Conservation (phyloP, 2,329 filamentous ascomycete species). For the Fusarium sp. region DNA sequence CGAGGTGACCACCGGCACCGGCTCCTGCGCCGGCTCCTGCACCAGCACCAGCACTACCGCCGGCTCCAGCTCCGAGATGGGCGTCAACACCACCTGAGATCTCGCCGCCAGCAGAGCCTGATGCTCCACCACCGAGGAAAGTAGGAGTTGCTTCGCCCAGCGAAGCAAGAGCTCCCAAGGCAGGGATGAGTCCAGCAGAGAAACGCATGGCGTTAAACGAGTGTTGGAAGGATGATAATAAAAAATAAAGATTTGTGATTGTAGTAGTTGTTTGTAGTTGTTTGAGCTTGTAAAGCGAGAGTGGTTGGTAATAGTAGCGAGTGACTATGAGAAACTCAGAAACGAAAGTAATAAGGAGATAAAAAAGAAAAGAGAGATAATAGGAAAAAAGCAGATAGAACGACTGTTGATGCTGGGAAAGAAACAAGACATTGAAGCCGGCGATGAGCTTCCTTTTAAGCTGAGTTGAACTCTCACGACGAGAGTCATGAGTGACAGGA, state of each 20-base stretch:
- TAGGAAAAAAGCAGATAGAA: slow-evolving; percentile 19
- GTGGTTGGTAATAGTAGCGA: slow-evolving; percentile 3
- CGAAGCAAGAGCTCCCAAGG: slow-evolving; percentile 33
- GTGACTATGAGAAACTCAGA: neutral
- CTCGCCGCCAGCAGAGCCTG: slow-evolving; percentile 2
- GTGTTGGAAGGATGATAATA: neutral
- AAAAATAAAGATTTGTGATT: neutral
- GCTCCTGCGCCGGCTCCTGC: neutral
- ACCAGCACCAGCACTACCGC: neutral
- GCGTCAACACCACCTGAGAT: neutral
- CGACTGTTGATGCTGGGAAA: slow-evolving; percentile 18
- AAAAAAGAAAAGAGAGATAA: slow-evolving; percentile 1
- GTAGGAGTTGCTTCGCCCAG: slow-evolving; percentile 32
- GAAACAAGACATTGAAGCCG: slow-evolving; percentile 1
- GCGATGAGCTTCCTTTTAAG: slow-evolving; percentile 21
- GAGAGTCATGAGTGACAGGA: neutral
- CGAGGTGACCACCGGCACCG: neutral
- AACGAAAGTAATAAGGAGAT: slow-evolving; percentile 20
- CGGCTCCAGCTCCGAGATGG: slow-evolving; percentile 10
- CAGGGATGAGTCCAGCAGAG: slow-evolving; percentile 22
- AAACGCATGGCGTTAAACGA: slow-evolving; percentile 32
- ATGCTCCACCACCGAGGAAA: slow-evolving; percentile 11
- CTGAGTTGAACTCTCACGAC: neutral
- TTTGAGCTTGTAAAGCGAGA: slow-evolving; percentile 4
- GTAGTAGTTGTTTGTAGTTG: neutral